Conservation (phyloP, 2,329 filamentous ascomycete genomes). For the Apiospora arundinis region DNA sequence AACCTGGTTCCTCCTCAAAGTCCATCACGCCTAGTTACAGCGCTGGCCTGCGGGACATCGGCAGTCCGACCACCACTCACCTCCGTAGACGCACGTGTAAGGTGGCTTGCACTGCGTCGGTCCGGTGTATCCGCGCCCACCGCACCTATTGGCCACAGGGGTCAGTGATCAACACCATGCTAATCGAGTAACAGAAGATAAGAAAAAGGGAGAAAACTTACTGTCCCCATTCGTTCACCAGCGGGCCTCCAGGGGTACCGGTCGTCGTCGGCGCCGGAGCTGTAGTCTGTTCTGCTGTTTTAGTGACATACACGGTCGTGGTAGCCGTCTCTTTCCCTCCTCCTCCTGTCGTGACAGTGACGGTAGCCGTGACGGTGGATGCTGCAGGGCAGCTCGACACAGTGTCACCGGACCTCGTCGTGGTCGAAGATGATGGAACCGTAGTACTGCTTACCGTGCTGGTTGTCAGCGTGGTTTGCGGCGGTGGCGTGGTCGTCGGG, state of each 20-base stretch:
- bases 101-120: background rate
- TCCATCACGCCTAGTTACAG: background rate
- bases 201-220: constrained; percentile 30
- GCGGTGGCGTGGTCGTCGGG: constrained; percentile 31
- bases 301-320: background rate
- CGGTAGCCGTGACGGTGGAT: background rate
- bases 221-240: constrained; percentile 44
- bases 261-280: background rate
- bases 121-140: background rate
- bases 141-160: background rate
- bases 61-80: constrained; percentile 8
- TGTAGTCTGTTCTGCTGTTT: background rate
- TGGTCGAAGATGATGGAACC: constrained; percentile 25
- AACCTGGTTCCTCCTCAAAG: no score
- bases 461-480: constrained; percentile 29
- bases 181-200: no score
- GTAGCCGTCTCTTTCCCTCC: background rate
- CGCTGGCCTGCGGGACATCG: background rate
- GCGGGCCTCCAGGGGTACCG: constrained; percentile 12
- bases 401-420: constrained; percentile 10
- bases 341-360: background rate
- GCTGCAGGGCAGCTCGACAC: constrained; percentile 9
- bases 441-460: constrained; percentile 29
- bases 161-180: background rate
- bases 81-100: background rate